These are phyloP conservation scores for Rutstroemia sp. DNA, from an alignment of 2,329 filamentous ascomycete genomes.

Conservation along the genomic window DNA sequence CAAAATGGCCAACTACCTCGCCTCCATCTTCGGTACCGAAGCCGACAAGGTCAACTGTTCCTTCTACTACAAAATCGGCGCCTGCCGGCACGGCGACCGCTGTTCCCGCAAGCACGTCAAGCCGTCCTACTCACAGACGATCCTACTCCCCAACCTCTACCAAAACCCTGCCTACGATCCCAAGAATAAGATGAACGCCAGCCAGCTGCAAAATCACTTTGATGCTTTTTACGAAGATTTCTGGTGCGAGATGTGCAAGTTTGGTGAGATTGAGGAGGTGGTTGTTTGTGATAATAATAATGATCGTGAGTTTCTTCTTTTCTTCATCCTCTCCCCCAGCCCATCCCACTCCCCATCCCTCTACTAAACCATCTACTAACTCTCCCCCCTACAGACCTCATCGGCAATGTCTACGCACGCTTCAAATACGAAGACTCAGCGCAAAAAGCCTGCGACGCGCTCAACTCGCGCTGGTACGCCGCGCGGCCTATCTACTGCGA, in stretches of 20 bases:
- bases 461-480: conserved; percentile 96
- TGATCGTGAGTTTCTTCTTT: conserved; percentile 41
- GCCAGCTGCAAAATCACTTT: conserved; percentile 97
- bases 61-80: conserved; percentile 99
- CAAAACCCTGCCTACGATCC: conserved; percentile 97
- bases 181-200: conserved; percentile 93
- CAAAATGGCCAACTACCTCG: conserved; percentile 92
- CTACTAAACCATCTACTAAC: conserved; percentile 19
- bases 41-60: conserved; percentile 99
- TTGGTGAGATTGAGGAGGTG: conserved; percentile 93
- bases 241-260: conserved; percentile 99
- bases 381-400: conserved; percentile 56
- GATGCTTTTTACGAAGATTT: conserved; percentile 99
- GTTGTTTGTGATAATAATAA: conserved; percentile 99
- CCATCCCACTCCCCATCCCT: not conserved
- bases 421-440: conserved; percentile 99
- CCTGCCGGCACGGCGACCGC: conserved; percentile 95
- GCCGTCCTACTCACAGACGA: conserved; percentile 94
- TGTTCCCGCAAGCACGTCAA: conserved; percentile 99
- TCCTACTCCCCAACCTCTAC: conserved; percentile 97
- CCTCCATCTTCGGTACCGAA: conserved; percentile 98
- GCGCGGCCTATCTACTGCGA: conserved; percentile 97
- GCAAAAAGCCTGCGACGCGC: conserved; percentile 84
- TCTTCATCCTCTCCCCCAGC: not conserved
- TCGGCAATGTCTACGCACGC: conserved; percentile 97